A percentile compares a stretch with the other conserved stretches of the same genome.
Evolutionary conservation across 1,284 basidiomycete genomes (phyloP).

Genomic region (Ustilago vetiveriae): DNA sequence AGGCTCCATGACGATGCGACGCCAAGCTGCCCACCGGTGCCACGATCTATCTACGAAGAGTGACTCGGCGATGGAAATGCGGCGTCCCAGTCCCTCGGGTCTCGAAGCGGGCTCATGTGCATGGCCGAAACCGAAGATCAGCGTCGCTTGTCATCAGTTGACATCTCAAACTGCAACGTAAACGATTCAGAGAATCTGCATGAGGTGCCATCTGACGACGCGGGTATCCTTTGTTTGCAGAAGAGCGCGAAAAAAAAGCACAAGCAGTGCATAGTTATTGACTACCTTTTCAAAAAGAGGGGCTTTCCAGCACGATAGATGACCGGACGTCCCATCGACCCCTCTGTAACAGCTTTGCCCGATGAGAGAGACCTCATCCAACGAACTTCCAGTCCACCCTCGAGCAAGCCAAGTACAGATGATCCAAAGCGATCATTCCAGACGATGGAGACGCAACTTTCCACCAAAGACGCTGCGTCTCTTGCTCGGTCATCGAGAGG

Average conservation of each 20-base stretch:
- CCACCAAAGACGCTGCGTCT: conserved; percentile 2
- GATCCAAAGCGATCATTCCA: conserved; percentile 41
- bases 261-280: background rate
- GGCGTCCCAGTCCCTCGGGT: too few species aligned
- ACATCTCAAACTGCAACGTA: too few species aligned
- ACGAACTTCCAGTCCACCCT: conserved; percentile 29
- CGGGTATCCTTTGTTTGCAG: background rate
- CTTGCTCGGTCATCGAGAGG: background rate
- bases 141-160: too few species aligned
- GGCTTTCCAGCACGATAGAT: conserved; percentile 26
- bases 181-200: too few species aligned
- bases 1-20: too few species aligned
- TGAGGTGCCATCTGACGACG: background rate
- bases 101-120: too few species aligned
- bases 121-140: too few species aligned
- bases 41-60: too few species aligned
- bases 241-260: background rate
- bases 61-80: too few species aligned
- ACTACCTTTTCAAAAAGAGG: background rate
- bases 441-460: conserved; percentile 31
- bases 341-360: background rate
- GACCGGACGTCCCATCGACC: conserved; percentile 13
- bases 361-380: conserved; percentile 19
- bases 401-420: conserved; percentile 10
- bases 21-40: too few species aligned